phyloP scores from a whole-genome alignment of 2,329 filamentous ascomycete genomes.

The Alternaria sp. region DNA sequence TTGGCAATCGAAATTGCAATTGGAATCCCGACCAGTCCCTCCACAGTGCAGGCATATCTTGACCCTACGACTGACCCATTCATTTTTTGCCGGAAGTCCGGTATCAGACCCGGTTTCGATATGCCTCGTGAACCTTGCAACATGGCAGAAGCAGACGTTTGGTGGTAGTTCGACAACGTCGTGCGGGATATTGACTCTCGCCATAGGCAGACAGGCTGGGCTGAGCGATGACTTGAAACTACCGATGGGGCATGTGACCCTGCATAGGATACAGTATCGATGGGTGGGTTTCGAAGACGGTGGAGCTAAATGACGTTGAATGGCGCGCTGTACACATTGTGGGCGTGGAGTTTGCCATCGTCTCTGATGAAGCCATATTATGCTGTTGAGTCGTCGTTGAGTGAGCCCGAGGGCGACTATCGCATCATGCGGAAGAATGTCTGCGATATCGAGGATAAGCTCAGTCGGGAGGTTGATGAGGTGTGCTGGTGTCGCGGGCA shows the following conservation, averaged over 20 bases:
- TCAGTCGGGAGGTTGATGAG: slow-evolving; percentile 48
- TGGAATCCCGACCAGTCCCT: slow-evolving; percentile 29
- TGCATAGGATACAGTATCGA: slow-evolving; percentile 42
- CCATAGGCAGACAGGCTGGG: slow-evolving; percentile 28
- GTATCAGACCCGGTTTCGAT: slow-evolving; percentile 21
- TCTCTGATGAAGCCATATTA: slow-evolving; percentile 23
- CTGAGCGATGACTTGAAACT: slow-evolving; percentile 42
- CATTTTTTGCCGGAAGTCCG: slow-evolving; percentile 25
- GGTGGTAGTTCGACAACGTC: slow-evolving; percentile 39
- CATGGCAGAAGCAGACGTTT: slow-evolving; percentile 44
- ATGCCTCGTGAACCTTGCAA: slow-evolving; percentile 33
- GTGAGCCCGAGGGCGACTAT: slow-evolving; percentile 49
- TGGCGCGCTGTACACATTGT: slow-evolving; percentile 38
- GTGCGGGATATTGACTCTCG: slow-evolving; percentile 4
- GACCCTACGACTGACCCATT: slow-evolving; percentile 34
- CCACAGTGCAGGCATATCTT: slow-evolving; percentile 47
- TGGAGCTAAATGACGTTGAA: slow-evolving; percentile 32
- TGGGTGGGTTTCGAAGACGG: slow-evolving; percentile 17
- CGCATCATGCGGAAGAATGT: slow-evolving; percentile 45
- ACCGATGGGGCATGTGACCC: slow-evolving; percentile 30
- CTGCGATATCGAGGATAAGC: slow-evolving; percentile 47
- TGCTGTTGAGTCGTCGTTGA: slow-evolving; percentile 37
- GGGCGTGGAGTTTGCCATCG: slow-evolving; percentile 22
- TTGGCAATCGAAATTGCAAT: slow-evolving; percentile 38
- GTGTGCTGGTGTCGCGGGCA: slow-evolving; percentile 9